These are phyloP conservation scores for Populus hybrid DNA, from an alignment of 441 rosid species.

Conservation along the genomic window DNA sequence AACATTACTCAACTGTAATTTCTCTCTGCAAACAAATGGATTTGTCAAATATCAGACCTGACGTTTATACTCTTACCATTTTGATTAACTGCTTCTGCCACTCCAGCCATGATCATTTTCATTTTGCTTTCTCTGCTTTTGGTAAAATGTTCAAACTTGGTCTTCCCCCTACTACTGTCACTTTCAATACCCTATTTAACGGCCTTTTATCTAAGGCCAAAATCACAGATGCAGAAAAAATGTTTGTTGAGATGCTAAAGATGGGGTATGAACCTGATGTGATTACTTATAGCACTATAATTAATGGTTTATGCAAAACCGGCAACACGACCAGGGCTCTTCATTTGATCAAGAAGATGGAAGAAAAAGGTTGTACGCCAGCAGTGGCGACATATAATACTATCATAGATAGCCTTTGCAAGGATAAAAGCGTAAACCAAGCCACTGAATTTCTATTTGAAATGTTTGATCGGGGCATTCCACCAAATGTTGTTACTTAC, in stretches of 20 bases:
- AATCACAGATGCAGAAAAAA: not conserved
- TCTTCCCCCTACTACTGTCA: not conserved
- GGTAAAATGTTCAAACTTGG: conserved; percentile 6
- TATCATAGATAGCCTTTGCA: conserved; percentile 3
- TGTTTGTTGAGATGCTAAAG: not conserved
- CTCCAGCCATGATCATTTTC: not conserved
- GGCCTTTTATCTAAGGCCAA: not conserved
- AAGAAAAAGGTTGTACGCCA: conserved; percentile 2
- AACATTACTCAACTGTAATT: not conserved
- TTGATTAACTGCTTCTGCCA: not conserved
- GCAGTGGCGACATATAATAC: not conserved
- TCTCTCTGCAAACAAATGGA: conserved; percentile 2
- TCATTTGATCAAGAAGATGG: not conserved
- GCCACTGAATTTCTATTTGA: not conserved
- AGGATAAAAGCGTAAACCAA: not conserved
- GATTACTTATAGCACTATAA: not conserved
- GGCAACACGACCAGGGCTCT: not conserved
- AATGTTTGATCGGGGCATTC: conserved; percentile 3
- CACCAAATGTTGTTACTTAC: conserved; percentile 2
- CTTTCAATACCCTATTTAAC: not conserved
- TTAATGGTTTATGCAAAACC: not conserved
- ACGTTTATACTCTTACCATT: not conserved
- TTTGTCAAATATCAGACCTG: not conserved
- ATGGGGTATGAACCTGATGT: not conserved
- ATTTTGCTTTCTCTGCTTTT: not conserved